Percentiles rank a stretch among this genome's conserved stretches.
Evolutionary conservation across 2,329 filamentous ascomycete species (phyloP).

Genomic region (Pseudogymnoascus sp.): DNA sequence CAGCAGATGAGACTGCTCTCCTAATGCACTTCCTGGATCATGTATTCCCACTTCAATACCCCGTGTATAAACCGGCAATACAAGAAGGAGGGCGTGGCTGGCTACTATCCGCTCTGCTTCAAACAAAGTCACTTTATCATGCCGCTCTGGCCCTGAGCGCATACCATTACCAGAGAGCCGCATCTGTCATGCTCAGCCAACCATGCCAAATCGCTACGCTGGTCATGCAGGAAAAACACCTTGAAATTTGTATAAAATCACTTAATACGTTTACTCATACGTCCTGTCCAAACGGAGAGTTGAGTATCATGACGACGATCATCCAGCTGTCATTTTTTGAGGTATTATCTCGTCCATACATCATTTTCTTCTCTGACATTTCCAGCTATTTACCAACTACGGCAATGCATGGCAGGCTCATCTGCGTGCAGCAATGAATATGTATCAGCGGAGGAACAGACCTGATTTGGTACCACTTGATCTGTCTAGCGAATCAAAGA

Average conservation of each 20-base stretch:
- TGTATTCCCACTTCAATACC: constrained; percentile 56
- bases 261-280: constrained; percentile 20
- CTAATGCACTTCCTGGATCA: constrained; percentile 57
- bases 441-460: constrained; percentile 15
- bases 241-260: constrained; percentile 26
- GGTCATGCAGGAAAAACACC: constrained; percentile 24
- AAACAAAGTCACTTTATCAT: constrained; percentile 52
- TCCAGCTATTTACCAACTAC: constrained; percentile 41
- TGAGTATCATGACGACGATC: constrained; percentile 42
- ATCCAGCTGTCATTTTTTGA: constrained; percentile 50
- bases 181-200: constrained; percentile 23
- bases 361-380: constrained; percentile 38
- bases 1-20: constrained; percentile 23
- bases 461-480: not conserved
- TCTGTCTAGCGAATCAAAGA: constrained; percentile 13
- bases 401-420: constrained; percentile 22
- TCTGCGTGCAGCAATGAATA: constrained; percentile 22
- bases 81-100: constrained; percentile 52
- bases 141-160: constrained; percentile 49
- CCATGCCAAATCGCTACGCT: constrained; percentile 12
- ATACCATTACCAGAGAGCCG: constrained; percentile 35
- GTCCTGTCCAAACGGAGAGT: constrained; percentile 19
- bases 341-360: constrained; percentile 17
- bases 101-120: constrained; percentile 51
- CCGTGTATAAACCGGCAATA: constrained; percentile 53